Evolutionary conservation across 2,329 filamentous ascomycete genomes (phyloP).

Genomic region (Ascochyta pisi): DNA sequence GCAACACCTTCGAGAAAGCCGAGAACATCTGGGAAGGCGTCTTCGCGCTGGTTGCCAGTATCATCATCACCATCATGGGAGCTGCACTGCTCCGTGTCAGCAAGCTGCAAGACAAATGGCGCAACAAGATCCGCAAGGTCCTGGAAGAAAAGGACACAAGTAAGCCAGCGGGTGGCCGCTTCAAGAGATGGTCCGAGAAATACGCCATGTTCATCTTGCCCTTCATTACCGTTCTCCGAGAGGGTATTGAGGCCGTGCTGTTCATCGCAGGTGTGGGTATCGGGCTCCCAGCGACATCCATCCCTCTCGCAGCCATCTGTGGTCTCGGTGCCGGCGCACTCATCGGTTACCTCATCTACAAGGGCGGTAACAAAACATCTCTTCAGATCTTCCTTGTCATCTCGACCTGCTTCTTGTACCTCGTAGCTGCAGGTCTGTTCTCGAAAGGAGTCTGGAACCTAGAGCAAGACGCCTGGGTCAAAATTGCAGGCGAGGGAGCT

Average conservation of each 20-base stretch:
- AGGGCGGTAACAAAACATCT: conserved; percentile 69
- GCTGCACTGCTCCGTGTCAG: conserved; percentile 79
- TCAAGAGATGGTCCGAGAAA: conserved; percentile 74
- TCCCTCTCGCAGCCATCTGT: conserved; percentile 77
- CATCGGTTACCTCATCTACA: conserved; percentile 79
- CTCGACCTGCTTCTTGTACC: conserved; percentile 83
- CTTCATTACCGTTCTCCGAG: conserved; percentile 85
- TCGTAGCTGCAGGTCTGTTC: conserved; percentile 83
- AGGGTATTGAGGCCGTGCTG: conserved; percentile 85
- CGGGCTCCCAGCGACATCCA: conserved; percentile 73
- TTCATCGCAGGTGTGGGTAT: conserved; percentile 87
- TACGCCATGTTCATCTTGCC: conserved; percentile 88
- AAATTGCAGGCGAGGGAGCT: conserved; percentile 67
- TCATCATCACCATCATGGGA: conserved; percentile 85
- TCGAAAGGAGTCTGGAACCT: conserved; percentile 78
- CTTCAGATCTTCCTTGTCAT: conserved; percentile 80
- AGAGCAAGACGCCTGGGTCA: conserved; percentile 72
- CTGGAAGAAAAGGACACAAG: conserved; percentile 63
- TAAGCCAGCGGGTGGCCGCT: conserved; percentile 49
- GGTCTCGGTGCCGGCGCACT: conserved; percentile 71
- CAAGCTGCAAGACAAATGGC: conserved; percentile 87
- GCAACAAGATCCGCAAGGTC: conserved; percentile 77
- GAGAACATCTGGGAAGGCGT: conserved; percentile 84
- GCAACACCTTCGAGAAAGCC: conserved; percentile 69
- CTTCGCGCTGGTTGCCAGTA: conserved; percentile 74